These are phyloP conservation scores for Geranium rotundifolium DNA, from an alignment of 345 rosid species.

Conservation along the genomic window DNA sequence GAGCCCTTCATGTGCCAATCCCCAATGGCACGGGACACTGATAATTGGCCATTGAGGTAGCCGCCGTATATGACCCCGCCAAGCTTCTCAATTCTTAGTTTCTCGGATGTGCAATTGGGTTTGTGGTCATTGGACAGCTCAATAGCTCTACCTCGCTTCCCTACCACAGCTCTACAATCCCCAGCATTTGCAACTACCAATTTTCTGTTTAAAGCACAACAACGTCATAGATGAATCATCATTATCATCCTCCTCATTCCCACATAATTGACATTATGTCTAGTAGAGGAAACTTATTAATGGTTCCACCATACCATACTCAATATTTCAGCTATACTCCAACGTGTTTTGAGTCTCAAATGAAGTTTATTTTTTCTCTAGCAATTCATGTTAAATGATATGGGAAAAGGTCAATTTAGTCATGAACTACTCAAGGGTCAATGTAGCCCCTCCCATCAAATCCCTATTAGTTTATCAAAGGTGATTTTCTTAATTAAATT, in stretches of 20 bases:
- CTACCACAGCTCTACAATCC: slow-evolving; percentile 92
- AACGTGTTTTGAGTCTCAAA: too few relatives aligned
- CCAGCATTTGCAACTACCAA: slow-evolving; percentile 89
- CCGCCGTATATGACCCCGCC: slow-evolving; percentile 94
- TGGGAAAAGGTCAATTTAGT: too few relatives aligned
- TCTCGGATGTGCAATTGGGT: slow-evolving; percentile 67
- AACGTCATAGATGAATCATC: neutral
- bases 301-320: too few relatives aligned
- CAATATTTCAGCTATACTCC: neutral
- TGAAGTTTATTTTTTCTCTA: too few relatives aligned
- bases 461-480: too few relatives aligned
- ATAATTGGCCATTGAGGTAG: slow-evolving; percentile 89
- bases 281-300: too few relatives aligned
- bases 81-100: slow-evolving; percentile 70
- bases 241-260: too few relatives aligned
- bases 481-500: too few relatives aligned
- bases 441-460: too few relatives aligned
- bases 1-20: slow-evolving; percentile 97
- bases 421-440: too few relatives aligned
- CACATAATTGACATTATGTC: too few relatives aligned
- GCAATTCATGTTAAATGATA: too few relatives aligned
- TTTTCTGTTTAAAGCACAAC: slow-evolving; percentile 29
- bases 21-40: slow-evolving; percentile 93
- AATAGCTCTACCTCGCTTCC: slow-evolving; percentile 83
- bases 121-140: slow-evolving; percentile 95